These are phyloP conservation scores for Yamagishiella unicocca DNA, from an alignment of 139 green algal species.

Conservation along the genomic window DNA sequence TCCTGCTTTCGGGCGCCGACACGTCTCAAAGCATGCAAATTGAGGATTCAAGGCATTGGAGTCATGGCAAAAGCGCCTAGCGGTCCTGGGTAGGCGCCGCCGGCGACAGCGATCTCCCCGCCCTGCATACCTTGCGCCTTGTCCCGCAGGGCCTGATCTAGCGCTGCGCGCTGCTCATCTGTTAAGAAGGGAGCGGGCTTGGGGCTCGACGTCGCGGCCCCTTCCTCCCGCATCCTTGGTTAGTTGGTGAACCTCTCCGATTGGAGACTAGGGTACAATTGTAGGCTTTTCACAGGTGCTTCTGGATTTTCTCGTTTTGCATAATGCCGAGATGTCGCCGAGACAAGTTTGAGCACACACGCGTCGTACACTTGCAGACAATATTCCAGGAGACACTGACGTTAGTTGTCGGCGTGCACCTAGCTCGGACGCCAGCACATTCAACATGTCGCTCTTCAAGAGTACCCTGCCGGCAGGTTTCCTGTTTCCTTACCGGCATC, in stretches of 20 bases:
- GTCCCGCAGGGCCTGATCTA: slow-evolving; percentile 82
- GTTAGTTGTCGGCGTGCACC: neutral
- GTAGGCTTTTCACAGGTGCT: too few species aligned
- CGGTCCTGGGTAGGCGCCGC: neutral
- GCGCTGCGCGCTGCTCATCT: slow-evolving; percentile 77
- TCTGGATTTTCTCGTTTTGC: too few species aligned
- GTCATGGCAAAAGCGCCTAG: neutral
- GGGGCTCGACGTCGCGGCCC: slow-evolving; percentile 14
- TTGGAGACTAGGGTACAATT: neutral
- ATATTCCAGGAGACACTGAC: too few species aligned
- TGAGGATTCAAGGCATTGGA: neutral
- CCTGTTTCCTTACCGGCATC: slow-evolving; percentile 53
- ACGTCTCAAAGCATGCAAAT: neutral
- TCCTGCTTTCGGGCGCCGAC: neutral
- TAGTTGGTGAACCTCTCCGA: neutral
- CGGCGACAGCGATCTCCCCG: neutral
- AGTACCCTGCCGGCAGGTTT: slow-evolving; percentile 18
- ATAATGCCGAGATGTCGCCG: too few species aligned
- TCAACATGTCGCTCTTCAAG: slow-evolving; percentile 48
- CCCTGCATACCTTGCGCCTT: slow-evolving; percentile 62
- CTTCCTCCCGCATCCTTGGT: slow-evolving; percentile 24
- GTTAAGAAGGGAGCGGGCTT: slow-evolving; percentile 74
- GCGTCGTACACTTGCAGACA: neutral
- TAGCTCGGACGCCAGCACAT: too few species aligned
- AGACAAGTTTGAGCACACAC: too few species aligned